These are phyloP conservation scores for Cryphonectria nitschkei DNA, from an alignment of 2,329 filamentous ascomycete species.

Conservation along the genomic window DNA sequence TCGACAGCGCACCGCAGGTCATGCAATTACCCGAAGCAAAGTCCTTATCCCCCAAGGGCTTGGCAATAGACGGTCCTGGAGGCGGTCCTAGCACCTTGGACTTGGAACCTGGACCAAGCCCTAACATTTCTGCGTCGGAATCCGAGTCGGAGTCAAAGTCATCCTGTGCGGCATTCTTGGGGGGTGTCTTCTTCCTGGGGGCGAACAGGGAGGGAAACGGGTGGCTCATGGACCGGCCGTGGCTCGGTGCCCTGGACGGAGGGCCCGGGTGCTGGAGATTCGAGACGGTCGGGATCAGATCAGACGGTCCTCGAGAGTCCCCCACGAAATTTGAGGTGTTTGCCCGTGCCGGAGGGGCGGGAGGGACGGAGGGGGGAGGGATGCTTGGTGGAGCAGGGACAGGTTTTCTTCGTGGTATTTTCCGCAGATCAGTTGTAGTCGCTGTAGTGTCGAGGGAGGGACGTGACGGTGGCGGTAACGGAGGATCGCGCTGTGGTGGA, in stretches of 20 bases:
- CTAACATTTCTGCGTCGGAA: conserved; percentile 40
- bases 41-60: conserved; percentile 51
- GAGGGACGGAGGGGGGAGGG: background rate
- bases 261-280: conserved; percentile 27
- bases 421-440: conserved; percentile 14
- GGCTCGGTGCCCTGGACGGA: conserved; percentile 38
- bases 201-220: conserved; percentile 76
- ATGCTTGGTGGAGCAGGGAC: conserved; percentile 3
- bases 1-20: conserved; percentile 80
- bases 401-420: conserved; percentile 22
- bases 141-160: conserved; percentile 47
- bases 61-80: conserved; percentile 13
- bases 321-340: conserved; percentile 20
- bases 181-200: conserved; percentile 57
- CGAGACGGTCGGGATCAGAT: conserved; percentile 47
- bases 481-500: conserved; percentile 25
- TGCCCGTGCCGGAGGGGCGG: conserved; percentile 7
- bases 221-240: conserved; percentile 76
- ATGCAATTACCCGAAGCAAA: conserved; percentile 76
- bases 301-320: conserved; percentile 37
- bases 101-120: conserved; percentile 37
- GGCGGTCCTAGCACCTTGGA: conserved; percentile 36
- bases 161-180: conserved; percentile 42
- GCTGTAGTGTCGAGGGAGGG: conserved; percentile 11
- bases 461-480: conserved; percentile 23